Conservation (phyloP, 345 rosid species). For the Rhizophora apiculata region DNA sequence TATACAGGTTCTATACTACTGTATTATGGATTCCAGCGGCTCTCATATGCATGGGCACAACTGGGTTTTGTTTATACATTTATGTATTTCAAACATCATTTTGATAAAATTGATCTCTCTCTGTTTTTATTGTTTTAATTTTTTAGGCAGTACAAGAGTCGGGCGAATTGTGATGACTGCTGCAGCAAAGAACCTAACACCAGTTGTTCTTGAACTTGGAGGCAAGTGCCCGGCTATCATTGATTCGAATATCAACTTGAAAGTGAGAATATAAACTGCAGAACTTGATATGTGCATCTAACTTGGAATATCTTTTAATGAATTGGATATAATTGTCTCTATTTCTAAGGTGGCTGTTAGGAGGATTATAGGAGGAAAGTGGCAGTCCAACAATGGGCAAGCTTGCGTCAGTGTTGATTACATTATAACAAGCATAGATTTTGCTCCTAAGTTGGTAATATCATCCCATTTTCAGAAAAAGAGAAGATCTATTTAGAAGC, state of each 20-base stretch:
- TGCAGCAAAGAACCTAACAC: slow-evolving; percentile 55
- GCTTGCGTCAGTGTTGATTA: slow-evolving; percentile 50
- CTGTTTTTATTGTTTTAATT: background rate
- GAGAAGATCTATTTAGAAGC: too few relatives aligned
- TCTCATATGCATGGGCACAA: background rate
- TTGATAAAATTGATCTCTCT: background rate
- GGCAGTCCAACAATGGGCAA: slow-evolving; percentile 52
- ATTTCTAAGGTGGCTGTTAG: slow-evolving; percentile 37
- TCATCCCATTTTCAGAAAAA: background rate
- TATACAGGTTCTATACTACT: slow-evolving; percentile 39
- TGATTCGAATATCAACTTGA: slow-evolving; percentile 39
- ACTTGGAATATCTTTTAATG: background rate
- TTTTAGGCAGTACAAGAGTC: slow-evolving; percentile 42
- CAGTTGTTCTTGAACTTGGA: slow-evolving; percentile 51
- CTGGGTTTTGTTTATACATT: background rate
- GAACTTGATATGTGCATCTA: background rate
- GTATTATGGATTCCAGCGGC: too few relatives aligned
- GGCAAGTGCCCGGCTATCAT: slow-evolving; percentile 60
- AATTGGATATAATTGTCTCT: background rate
- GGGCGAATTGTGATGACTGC: slow-evolving; percentile 56
- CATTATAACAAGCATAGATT: slow-evolving; percentile 42
- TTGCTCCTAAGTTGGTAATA: slow-evolving; percentile 49
- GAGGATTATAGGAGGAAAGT: slow-evolving; percentile 53
- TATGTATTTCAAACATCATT: background rate
- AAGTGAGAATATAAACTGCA: slow-evolving; percentile 19